phyloP scores from a whole-genome alignment of 371 early-diverging fungal genomes.

The Nematocida homosporus region DNA sequence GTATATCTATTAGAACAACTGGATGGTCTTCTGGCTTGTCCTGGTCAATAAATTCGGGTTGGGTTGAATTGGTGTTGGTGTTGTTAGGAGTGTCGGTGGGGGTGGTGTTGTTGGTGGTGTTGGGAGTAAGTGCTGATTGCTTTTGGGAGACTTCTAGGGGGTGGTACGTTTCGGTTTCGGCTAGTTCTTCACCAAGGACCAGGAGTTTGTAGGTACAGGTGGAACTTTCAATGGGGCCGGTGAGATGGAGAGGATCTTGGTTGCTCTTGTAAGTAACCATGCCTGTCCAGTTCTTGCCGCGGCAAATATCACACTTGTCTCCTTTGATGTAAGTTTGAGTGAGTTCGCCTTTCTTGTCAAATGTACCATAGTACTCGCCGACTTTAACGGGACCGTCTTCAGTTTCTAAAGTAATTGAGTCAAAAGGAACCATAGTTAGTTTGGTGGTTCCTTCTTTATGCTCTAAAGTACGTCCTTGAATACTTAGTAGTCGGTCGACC shows the following conservation, averaged over 20 bases:
- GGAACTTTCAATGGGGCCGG: conserved; percentile 46
- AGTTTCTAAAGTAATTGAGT: conserved; percentile 20
- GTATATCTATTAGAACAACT: no score
- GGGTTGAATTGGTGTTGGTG: no score
- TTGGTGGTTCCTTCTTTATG: conserved; percentile 39
- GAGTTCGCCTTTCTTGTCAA: conserved; percentile 9
- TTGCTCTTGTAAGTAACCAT: conserved; percentile 20
- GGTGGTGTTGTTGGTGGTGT: neutral
- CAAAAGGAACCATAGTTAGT: conserved; percentile 39
- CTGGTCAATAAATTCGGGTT: no score
- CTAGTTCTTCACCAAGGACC: conserved; percentile 29
- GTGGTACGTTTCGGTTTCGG: conserved; percentile 18
- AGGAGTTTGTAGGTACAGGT: conserved; percentile 45
- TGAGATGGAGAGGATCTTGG: conserved; percentile 17
- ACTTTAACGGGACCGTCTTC: conserved; percentile 42
- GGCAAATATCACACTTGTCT: conserved; percentile 50
- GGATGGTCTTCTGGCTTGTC: no score
- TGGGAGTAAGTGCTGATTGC: neutral
- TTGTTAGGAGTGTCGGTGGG: neutral
- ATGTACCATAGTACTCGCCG: conserved; percentile 17
- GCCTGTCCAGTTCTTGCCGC: conserved; percentile 41
- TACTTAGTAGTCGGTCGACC: conserved; percentile 18
- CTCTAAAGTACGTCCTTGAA: conserved; percentile 1
- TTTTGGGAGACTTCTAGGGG: neutral
- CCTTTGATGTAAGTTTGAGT: conserved; percentile 37